Percentiles rank a stretch among this genome's conserved stretches.
These are phyloP conservation scores for Zarea fungicola DNA, from an alignment of 2,329 filamentous ascomycete species.

Conservation along the genomic window DNA sequence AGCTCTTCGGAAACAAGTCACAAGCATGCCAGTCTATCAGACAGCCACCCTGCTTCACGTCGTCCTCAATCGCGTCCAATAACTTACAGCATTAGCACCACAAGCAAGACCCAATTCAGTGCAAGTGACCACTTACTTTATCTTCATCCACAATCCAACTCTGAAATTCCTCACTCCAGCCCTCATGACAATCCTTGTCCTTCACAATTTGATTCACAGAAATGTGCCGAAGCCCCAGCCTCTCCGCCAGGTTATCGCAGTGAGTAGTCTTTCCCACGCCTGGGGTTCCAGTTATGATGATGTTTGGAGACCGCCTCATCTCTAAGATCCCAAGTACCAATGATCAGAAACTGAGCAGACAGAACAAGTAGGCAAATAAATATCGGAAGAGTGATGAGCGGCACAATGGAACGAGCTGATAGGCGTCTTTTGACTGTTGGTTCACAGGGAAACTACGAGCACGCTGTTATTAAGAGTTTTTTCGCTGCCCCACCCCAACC, in stretches of 20 bases:
- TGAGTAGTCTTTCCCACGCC: constrained; percentile 95
- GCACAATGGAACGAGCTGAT: not conserved
- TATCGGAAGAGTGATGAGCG: not conserved
- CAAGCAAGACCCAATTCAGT: not conserved
- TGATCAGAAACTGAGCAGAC: not conserved
- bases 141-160: constrained; percentile 96
- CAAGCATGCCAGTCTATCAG: constrained; percentile 98
- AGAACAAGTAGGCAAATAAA: not conserved
- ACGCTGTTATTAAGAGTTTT: not conserved
- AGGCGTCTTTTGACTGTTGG: not conserved
- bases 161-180: constrained; percentile 77
- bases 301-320: constrained; percentile 65
- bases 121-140: constrained; percentile 54
- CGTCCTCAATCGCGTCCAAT: constrained; percentile 82
- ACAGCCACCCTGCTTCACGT: constrained; percentile 71
- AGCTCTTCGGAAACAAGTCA: constrained; percentile 86
- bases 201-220: constrained; percentile 90
- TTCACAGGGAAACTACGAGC: not conserved
- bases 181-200: constrained; percentile 79
- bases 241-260: constrained; percentile 72
- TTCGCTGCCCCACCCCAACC: constrained; percentile 2
- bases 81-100: constrained; percentile 44
- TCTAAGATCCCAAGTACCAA: constrained; percentile 14
- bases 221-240: constrained; percentile 73
- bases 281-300: constrained; percentile 92